Conservation (phyloP, 2,329 filamentous ascomycete genomes). For the Pyricularia pennisetigena region DNA sequence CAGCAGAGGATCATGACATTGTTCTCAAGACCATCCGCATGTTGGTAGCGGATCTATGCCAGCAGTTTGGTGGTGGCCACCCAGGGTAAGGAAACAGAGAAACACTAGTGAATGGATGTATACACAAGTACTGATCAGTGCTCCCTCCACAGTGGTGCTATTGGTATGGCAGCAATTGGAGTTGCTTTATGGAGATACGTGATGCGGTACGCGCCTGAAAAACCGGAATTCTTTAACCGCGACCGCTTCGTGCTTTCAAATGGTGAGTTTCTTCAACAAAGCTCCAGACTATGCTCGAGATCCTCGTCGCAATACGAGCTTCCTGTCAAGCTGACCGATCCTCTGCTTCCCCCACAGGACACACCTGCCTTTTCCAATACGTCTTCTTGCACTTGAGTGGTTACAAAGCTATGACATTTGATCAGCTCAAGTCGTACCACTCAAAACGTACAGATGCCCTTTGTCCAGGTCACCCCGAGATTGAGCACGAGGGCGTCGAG, state of each 20-base stretch:
- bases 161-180: conserved; percentile 26
- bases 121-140: neutral
- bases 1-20: conserved; percentile 21
- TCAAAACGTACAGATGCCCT: conserved; percentile 28
- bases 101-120: too few relatives aligned
- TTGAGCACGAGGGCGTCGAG: conserved; percentile 43
- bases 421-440: conserved; percentile 42
- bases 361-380: conserved; percentile 41
- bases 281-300: too few relatives aligned
- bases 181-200: conserved; percentile 44
- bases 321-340: neutral
- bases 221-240: conserved; percentile 43
- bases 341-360: conserved; percentile 16
- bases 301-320: too few relatives aligned
- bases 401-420: conserved; percentile 38
- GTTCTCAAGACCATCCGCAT: conserved; percentile 51
- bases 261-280: conserved; percentile 16
- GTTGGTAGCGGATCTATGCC: conserved; percentile 57
- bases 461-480: conserved; percentile 44
- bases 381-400: conserved; percentile 37
- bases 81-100: conserved; percentile 41
- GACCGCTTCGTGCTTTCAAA: conserved; percentile 52
- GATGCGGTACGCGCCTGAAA: conserved; percentile 46
- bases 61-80: conserved; percentile 61
- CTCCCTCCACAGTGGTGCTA: conserved; percentile 14